phyloP scores from a whole-genome alignment of 2,329 filamentous ascomycete genomes.

The Chrysoporthe puriensis region DNA sequence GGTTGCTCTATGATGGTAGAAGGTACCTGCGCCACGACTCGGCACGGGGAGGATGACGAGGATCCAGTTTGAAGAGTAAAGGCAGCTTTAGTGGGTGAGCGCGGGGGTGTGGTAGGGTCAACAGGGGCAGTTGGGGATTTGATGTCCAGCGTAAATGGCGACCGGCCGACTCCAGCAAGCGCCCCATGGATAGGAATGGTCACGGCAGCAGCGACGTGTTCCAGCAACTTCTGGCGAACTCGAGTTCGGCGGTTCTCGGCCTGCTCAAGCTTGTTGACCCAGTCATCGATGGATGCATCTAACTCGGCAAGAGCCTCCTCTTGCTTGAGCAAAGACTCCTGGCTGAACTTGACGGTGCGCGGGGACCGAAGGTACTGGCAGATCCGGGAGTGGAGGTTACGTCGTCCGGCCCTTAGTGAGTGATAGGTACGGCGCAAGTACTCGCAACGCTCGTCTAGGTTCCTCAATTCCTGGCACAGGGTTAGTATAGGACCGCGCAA shows the following conservation, averaged over 20 bases:
- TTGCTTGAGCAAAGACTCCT: conserved; percentile 76
- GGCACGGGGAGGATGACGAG: conserved; percentile 52
- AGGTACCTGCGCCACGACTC: conserved; percentile 57
- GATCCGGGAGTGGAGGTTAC: conserved; percentile 76
- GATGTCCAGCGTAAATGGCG: conserved; percentile 48
- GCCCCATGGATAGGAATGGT: conserved; percentile 49
- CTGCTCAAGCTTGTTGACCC: conserved; percentile 78
- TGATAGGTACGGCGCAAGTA: conserved; percentile 78
- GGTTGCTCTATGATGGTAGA: conserved; percentile 60
- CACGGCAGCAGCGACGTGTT: conserved; percentile 76
- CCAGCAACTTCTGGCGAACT: conserved; percentile 78
- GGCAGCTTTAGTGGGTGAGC: conserved; percentile 57
- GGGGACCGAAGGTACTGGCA: conserved; percentile 76
- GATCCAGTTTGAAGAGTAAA: conserved; percentile 40
- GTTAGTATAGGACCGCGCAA: conserved; percentile 7
- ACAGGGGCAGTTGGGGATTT: conserved; percentile 38
- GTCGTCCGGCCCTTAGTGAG: conserved; percentile 73
- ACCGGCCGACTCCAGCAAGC: conserved; percentile 43
- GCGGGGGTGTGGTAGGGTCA: conserved; percentile 60
- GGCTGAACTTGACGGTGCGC: conserved; percentile 71
- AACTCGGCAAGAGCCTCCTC: conserved; percentile 79
- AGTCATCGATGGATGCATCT: conserved; percentile 78
- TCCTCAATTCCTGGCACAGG: conserved; percentile 66
- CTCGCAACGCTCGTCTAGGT: conserved; percentile 76
- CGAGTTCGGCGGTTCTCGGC: conserved; percentile 77